Evolutionary conservation across 179 eudicot species (phyloP).

Genomic region (Gypsophila paniculata): DNA sequence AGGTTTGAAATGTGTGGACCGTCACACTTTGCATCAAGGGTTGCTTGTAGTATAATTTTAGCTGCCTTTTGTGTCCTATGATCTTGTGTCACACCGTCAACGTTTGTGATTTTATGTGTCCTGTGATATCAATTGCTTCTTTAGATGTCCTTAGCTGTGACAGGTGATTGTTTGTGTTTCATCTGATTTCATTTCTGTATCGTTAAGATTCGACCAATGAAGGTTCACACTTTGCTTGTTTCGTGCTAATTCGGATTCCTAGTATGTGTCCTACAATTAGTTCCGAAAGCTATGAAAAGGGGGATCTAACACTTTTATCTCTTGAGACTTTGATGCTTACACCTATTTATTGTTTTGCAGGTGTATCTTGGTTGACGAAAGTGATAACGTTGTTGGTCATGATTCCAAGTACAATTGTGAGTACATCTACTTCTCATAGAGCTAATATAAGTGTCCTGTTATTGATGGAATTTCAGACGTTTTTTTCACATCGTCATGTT

Average conservation of each 20-base stretch:
- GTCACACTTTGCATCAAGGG: no score
- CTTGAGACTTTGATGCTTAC: not conserved
- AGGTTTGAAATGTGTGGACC: no score
- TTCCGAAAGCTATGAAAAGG: no score
- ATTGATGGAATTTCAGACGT: not conserved
- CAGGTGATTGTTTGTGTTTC: not conserved
- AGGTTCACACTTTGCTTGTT: not conserved
- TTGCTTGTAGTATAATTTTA: no score
- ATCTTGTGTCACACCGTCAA: no score
- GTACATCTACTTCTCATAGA: conserved; percentile 22
- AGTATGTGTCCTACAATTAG: not conserved
- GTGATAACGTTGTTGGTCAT: conserved; percentile 79
- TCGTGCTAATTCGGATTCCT: not conserved
- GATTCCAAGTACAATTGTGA: conserved; percentile 94
- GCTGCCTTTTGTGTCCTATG: not conserved
- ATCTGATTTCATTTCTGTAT: not conserved
- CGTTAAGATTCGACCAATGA: not conserved
- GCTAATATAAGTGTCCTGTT: not conserved
- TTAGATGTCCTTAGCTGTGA: no score
- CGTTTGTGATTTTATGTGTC: not conserved
- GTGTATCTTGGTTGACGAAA: conserved; percentile 93
- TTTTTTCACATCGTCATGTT: not conserved
- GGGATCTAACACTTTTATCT: not conserved
- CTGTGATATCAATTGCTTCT: no score
- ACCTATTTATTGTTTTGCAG: conserved; percentile 41